Percentiles rank a stretch among this genome's conserved stretches.
These are phyloP conservation scores for Tephrocybe sp. DNA, from an alignment of 768 basidiomycete genomes.

Conservation along the genomic window DNA sequence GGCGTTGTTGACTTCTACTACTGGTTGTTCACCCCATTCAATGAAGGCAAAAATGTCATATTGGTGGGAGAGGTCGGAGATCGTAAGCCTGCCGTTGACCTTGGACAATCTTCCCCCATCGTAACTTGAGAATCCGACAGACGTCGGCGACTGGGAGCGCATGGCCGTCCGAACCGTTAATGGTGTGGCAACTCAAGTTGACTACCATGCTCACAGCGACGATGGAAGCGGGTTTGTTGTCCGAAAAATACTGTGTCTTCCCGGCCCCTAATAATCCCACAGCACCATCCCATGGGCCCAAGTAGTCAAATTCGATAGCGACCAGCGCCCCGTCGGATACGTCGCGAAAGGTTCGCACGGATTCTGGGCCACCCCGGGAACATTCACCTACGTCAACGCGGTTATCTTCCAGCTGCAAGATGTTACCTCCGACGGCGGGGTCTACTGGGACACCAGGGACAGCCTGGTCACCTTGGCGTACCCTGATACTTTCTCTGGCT, in stretches of 20 bases:
- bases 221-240: conserved; percentile 16
- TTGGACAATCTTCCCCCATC: background rate
- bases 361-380: conserved; percentile 18
- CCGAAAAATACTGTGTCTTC: too few species aligned
- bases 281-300: conserved; percentile 19
- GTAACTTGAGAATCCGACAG: background rate
- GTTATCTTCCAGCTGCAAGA: conserved; percentile 18
- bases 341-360: conserved; percentile 19
- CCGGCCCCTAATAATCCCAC: background rate
- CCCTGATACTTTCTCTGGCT: conserved; percentile 14
- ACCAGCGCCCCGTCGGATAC: conserved; percentile 18
- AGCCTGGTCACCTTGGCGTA: conserved; percentile 13
- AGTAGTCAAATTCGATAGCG: conserved; percentile 17
- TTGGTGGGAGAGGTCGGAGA: conserved; percentile 17
- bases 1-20: conserved; percentile 18
- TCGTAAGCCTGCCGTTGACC: conserved; percentile 4
- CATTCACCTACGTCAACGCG: conserved; percentile 18
- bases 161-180: conserved; percentile 19
- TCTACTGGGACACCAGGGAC: conserved; percentile 16
- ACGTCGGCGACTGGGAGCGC: conserved; percentile 21
- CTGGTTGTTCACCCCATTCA: conserved; percentile 20
- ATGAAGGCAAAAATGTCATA: conserved; percentile 17
- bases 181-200: conserved; percentile 18
- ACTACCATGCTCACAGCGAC: conserved; percentile 19
- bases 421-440: conserved; percentile 13